These are phyloP conservation scores for Bothriochloa decipiens DNA, from an alignment of 176 grass and related monocot species.

Conservation along the genomic window DNA sequence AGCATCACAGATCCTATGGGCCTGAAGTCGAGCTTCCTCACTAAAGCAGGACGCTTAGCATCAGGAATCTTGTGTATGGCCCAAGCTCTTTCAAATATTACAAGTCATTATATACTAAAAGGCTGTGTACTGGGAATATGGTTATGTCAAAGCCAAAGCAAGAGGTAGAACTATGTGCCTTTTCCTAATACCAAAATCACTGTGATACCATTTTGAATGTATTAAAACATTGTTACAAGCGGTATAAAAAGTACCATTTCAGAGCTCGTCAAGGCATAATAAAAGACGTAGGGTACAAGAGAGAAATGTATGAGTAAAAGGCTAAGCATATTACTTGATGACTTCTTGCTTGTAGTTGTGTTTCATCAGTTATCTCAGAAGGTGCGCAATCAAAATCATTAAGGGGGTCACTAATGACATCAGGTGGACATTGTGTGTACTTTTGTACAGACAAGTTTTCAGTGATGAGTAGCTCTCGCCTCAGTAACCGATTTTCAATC, in stretches of 20 bases:
- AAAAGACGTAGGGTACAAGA: constrained; percentile 1
- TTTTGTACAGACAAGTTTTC: constrained; percentile 80
- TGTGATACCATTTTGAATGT: neutral
- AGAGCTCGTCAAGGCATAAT: neutral
- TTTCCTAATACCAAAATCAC: neutral
- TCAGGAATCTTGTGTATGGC: neutral
- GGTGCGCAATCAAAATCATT: constrained; percentile 71
- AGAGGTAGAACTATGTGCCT: neutral
- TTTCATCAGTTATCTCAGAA: constrained; percentile 77
- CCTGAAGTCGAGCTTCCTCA: too few species aligned
- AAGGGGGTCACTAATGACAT: constrained; percentile 84
- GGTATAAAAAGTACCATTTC: neutral
- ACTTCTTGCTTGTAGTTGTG: constrained; percentile 66
- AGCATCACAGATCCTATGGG: too few species aligned
- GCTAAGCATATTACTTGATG: constrained; percentile 75
- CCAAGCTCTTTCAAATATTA: neutral
- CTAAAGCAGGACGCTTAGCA: neutral
- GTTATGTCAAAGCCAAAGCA: neutral
- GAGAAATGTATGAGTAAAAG: constrained; percentile 21
- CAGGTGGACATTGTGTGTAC: constrained; percentile 66
- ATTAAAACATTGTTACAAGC: neutral
- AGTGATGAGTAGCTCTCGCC: constrained; percentile 58
- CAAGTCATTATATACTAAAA: neutral
- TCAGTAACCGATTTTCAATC: constrained; percentile 74
- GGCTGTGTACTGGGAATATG: neutral